phyloP scores from a whole-genome alignment of 306 rosid species.

The Neltuma alba region DNA sequence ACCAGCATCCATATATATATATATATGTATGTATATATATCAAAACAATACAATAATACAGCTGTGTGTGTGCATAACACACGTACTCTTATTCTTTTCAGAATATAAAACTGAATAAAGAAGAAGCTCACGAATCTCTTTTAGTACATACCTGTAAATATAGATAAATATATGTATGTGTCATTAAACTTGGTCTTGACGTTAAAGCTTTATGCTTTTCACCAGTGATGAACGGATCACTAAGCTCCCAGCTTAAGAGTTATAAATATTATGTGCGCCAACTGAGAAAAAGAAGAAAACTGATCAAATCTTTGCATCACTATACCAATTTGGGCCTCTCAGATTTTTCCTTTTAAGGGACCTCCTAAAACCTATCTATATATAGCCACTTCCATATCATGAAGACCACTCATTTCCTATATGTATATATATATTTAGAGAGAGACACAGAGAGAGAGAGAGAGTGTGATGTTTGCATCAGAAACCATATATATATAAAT shows the following conservation, averaged over 20 bases:
- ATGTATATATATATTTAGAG: neutral
- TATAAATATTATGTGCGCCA: neutral
- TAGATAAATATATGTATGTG: neutral
- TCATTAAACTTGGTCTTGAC: slow-evolving; percentile 12
- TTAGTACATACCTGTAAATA: neutral
- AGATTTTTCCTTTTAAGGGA: neutral
- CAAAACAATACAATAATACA: too few species aligned
- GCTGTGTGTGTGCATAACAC: neutral
- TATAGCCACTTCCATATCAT: neutral
- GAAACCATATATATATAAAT: slow-evolving; percentile 39
- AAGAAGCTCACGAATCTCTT: neutral
- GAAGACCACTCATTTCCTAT: neutral
- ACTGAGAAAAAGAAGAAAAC: slow-evolving; percentile 3
- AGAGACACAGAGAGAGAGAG: slow-evolving; percentile 12
- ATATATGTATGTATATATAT: too few species aligned
- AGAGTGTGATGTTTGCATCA: slow-evolving; percentile 45
- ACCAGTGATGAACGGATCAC: neutral
- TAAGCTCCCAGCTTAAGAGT: neutral
- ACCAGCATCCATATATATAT: too few species aligned
- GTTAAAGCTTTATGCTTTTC: slow-evolving; percentile 1
- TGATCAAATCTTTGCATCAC: slow-evolving; percentile 24
- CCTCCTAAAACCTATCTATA: neutral
- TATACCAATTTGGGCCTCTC: neutral
- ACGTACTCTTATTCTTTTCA: neutral
- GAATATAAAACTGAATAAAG: neutral